Evolutionary conservation across 2,329 filamentous ascomycete species (phyloP).

Genomic region (Fusarium bulbicola): DNA sequence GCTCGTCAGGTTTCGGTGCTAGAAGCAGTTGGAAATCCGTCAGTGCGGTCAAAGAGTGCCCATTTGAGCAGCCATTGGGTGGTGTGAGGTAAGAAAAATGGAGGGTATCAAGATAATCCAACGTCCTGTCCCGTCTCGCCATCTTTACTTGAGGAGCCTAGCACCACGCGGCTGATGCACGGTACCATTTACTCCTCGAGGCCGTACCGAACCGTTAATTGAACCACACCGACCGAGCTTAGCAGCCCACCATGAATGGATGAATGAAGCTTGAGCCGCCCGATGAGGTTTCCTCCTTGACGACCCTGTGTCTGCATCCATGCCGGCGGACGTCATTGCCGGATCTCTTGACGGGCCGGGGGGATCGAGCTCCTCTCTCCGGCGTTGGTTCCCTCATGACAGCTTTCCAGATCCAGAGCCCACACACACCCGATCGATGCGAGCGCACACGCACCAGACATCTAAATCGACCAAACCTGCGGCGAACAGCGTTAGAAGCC

Average conservation of each 20-base stretch:
- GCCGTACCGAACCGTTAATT: conserved; percentile 18
- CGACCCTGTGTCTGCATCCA: conserved; percentile 21
- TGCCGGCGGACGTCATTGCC: conserved; percentile 30
- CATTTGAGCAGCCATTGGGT: conserved; percentile 20
- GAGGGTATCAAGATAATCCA: conserved; percentile 37
- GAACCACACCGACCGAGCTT: conserved; percentile 31
- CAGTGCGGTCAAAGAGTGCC: conserved; percentile 24
- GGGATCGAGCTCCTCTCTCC: conserved; percentile 28
- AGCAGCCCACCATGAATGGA: conserved; percentile 2
- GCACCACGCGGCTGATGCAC: conserved; percentile 30
- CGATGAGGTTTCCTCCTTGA: conserved; percentile 10
- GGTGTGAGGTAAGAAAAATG: conserved; percentile 34
- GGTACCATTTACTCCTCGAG: conserved; percentile 12
- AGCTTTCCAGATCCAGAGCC: conserved; percentile 35
- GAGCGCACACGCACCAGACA: conserved; percentile 22
- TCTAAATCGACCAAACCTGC: conserved; percentile 26
- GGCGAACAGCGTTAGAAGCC: conserved; percentile 20
- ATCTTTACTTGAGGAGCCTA: conserved; percentile 29
- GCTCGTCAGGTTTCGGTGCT: conserved; percentile 30
- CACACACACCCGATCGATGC: conserved; percentile 37
- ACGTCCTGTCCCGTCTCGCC: conserved; percentile 25
- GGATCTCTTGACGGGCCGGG: conserved; percentile 34
- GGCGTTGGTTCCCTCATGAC: conserved; percentile 34
- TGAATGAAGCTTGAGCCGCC: conserved; percentile 7
- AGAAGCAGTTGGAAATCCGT: conserved; percentile 34